Conservation (phyloP, 495 filamentous ascomycete species). For the Podospora conica region DNA sequence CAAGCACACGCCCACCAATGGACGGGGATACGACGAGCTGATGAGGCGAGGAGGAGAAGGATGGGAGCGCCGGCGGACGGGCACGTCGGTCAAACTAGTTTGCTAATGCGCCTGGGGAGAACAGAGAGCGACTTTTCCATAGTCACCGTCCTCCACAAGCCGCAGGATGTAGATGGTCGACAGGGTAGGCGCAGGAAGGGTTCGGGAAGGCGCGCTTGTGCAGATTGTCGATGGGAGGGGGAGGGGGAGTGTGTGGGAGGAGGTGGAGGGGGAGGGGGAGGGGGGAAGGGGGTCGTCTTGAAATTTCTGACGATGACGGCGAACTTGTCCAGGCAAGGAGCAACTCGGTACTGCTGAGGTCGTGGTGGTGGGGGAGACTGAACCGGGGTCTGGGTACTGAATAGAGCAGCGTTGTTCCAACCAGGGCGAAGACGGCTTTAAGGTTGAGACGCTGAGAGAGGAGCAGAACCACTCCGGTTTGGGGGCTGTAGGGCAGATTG, state of each 20-base stretch:
- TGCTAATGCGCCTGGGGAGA: conserved; percentile 29
- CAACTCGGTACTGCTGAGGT: conserved; percentile 10
- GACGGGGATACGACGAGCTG: conserved; percentile 26
- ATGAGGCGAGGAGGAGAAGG: conserved; percentile 26
- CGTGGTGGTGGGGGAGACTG: conserved; percentile 24
- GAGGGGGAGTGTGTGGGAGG: conserved; percentile 9
- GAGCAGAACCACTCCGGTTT: conserved; percentile 13
- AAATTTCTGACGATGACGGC: conserved; percentile 20
- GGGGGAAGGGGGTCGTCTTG: conserved; percentile 9
- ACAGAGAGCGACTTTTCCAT: conserved; percentile 32
- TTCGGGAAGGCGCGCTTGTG: conserved; percentile 34
- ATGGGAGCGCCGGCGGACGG: conserved; percentile 34
- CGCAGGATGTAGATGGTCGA: conserved; percentile 24
- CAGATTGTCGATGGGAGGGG: conserved; percentile 23
- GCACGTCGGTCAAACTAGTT: conserved; percentile 35
- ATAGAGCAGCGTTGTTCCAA: conserved; percentile 7
- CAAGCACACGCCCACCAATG: conserved; percentile 34
- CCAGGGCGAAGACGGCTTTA: conserved; percentile 19
- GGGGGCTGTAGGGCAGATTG: conserved; percentile 19
- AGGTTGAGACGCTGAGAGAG: conserved; percentile 18
- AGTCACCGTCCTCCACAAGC: conserved; percentile 34
- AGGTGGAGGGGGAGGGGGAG: conserved; percentile 8
- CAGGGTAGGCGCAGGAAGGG: conserved; percentile 35
- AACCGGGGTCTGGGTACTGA: conserved; percentile 25
- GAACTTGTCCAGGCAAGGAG: conserved; percentile 13